Conservation (phyloP, 805 yeast genomes). For the Starmerella floricola region DNA sequence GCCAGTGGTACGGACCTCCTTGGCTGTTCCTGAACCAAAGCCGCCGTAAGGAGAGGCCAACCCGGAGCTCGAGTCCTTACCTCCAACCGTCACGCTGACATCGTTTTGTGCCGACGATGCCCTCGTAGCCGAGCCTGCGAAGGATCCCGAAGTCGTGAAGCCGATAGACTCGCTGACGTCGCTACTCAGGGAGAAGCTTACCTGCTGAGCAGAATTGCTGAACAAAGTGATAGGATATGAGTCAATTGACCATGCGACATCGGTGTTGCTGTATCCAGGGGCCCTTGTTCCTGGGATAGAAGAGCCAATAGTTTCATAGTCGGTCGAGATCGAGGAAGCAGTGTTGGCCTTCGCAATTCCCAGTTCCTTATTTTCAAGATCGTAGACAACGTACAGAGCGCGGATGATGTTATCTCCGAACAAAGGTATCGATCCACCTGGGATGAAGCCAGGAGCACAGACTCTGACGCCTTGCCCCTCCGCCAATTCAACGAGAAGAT, state of each 20-base stretch:
- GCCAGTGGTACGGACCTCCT: too few species aligned
- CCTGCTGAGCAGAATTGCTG: not conserved
- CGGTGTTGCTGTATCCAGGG: constrained; percentile 1
- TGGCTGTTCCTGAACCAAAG: too few species aligned
- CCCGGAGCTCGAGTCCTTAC: too few species aligned
- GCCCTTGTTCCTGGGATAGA: constrained; percentile 20
- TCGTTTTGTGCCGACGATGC: too few species aligned
- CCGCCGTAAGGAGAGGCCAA: too few species aligned
- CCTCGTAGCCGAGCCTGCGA: too few species aligned
- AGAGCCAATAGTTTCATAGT: constrained; percentile 21
- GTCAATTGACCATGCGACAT: not conserved
- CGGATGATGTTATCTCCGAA: constrained; percentile 57
- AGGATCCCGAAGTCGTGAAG: too few species aligned
- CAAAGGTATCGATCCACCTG: constrained; percentile 23
- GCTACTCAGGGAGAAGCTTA: too few species aligned
- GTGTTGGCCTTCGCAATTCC: constrained; percentile 41
- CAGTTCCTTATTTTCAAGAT: constrained; percentile 44
- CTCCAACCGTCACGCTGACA: too few species aligned
- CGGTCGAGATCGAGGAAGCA: constrained; percentile 8
- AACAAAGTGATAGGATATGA: not conserved
- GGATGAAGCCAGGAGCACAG: constrained; percentile 2
- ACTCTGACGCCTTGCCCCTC: not conserved
- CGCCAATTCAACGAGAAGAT: not conserved
- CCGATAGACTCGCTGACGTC: too few species aligned
- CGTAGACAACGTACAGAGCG: constrained; percentile 53